Conservation (phyloP, 2,329 filamentous ascomycete genomes). For the Penicillium polonicum region DNA sequence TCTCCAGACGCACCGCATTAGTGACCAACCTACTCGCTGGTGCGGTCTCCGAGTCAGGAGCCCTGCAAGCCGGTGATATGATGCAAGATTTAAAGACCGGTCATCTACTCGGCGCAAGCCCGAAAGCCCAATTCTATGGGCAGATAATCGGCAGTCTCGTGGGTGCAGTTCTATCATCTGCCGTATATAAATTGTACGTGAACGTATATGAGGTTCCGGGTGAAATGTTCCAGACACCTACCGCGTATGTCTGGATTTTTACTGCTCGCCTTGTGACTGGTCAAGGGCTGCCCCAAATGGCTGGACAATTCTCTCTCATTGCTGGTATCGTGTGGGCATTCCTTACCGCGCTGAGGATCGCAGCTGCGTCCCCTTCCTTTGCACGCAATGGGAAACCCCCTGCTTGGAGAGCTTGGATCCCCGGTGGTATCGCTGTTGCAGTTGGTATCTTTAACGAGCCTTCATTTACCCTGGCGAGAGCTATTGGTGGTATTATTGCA, state of each 20-base stretch:
- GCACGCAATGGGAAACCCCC: slow-evolving; percentile 35
- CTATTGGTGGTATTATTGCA: slow-evolving; percentile 71
- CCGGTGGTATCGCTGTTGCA: slow-evolving; percentile 84
- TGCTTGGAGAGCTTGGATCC: slow-evolving; percentile 71
- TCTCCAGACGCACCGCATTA: slow-evolving; percentile 76
- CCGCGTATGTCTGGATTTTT: slow-evolving; percentile 96
- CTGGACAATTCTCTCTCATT: slow-evolving; percentile 72
- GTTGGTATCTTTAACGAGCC: slow-evolving; percentile 98
- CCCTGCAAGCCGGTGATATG: slow-evolving; percentile 90
- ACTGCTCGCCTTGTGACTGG: slow-evolving; percentile 91
- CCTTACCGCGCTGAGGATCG: slow-evolving; percentile 69
- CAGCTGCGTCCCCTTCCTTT: slow-evolving; percentile 39
- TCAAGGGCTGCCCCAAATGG: slow-evolving; percentile 80
- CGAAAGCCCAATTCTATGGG: slow-evolving; percentile 94
- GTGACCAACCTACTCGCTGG: slow-evolving; percentile 93
- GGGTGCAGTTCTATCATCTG: slow-evolving; percentile 80
- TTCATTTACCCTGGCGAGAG: slow-evolving; percentile 87
- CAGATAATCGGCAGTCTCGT: slow-evolving; percentile 87
- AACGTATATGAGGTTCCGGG: slow-evolving; percentile 86
- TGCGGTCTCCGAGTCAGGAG: slow-evolving; percentile 79
- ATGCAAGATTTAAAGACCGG: slow-evolving; percentile 98
- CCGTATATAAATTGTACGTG: slow-evolving; percentile 87
- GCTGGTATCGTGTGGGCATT: slow-evolving; percentile 72
- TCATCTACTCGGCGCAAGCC: slow-evolving; percentile 85
- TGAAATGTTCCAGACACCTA: slow-evolving; percentile 88